These are phyloP conservation scores for Linnemannia schmuckeri DNA, from an alignment of 192 early-diverging fungal species.

Conservation along the genomic window DNA sequence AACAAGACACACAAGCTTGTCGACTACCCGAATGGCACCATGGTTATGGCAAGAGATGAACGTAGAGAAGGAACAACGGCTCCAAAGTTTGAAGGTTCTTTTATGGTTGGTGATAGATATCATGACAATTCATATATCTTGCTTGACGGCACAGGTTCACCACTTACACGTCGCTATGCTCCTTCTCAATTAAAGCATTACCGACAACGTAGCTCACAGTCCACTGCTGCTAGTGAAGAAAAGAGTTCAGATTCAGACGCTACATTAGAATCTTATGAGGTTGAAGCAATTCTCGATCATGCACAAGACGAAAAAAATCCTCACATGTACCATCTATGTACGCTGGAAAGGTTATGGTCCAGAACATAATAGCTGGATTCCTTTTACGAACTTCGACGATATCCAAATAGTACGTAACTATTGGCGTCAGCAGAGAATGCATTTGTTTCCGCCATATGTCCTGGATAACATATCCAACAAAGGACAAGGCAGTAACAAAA, in stretches of 20 bases:
- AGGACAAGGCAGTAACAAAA: not conserved
- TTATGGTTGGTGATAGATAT: not conserved
- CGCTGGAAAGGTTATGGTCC: not conserved
- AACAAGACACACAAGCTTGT: not conserved
- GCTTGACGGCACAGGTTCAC: not conserved
- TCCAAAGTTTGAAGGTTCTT: slow-evolving; percentile 8
- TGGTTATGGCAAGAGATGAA: slow-evolving; percentile 4
- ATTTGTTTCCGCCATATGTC: not conserved
- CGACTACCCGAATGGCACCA: not conserved
- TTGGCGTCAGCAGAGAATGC: not conserved
- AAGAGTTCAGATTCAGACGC: not conserved
- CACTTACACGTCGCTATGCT: not conserved
- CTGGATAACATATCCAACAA: not conserved
- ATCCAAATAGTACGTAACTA: not conserved
- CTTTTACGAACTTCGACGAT: not conserved
- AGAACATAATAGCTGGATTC: not conserved
- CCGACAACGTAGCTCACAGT: not conserved
- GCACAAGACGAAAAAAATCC: not conserved
- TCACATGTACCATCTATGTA: not conserved
- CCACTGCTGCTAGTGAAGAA: not conserved
- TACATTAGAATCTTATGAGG: not conserved
- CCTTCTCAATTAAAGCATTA: not conserved
- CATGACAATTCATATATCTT: not conserved
- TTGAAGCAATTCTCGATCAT: not conserved
- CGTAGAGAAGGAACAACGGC: not conserved